Conservation (phyloP, 768 basidiomycete species). For the Trametes punicea region DNA sequence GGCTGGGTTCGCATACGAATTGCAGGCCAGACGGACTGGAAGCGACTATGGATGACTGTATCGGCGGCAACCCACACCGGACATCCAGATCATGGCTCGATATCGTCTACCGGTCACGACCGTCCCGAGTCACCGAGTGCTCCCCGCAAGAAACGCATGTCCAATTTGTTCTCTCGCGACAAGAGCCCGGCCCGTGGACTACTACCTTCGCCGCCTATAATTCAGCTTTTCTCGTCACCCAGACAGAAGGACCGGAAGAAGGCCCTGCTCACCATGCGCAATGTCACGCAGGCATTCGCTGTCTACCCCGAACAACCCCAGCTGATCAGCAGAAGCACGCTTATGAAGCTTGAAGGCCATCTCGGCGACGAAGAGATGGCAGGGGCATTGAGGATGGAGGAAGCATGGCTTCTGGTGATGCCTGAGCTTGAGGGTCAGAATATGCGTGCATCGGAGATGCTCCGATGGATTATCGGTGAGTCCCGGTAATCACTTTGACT, state of each 20-base stretch:
- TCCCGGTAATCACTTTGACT: neutral
- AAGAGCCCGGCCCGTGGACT: slow-evolving; percentile 31
- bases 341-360: slow-evolving; percentile 89
- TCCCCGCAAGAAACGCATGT: slow-evolving; percentile 53
- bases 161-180: slow-evolving; percentile 62
- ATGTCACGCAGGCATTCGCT: slow-evolving; percentile 83
- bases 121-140: slow-evolving; percentile 15
- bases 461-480: slow-evolving; percentile 87
- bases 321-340: slow-evolving; percentile 80
- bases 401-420: slow-evolving; percentile 90
- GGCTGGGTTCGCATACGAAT: slow-evolving; percentile 89
- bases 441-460: slow-evolving; percentile 74
- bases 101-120: slow-evolving; percentile 24
- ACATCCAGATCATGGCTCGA: slow-evolving; percentile 25
- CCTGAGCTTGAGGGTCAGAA: slow-evolving; percentile 71
- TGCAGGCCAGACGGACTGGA: slow-evolving; percentile 98
- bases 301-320: slow-evolving; percentile 97
- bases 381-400: slow-evolving; percentile 60
- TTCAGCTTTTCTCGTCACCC: slow-evolving; percentile 59
- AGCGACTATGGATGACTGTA: slow-evolving; percentile 82
- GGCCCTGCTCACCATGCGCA: slow-evolving; percentile 62
- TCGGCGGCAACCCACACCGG: slow-evolving; percentile 39
- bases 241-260: slow-evolving; percentile 76
- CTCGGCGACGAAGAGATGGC: slow-evolving; percentile 75
- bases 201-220: slow-evolving; percentile 31